phyloP scores from a whole-genome alignment of 2,329 filamentous ascomycete genomes.

The Pyrenophora teres region DNA sequence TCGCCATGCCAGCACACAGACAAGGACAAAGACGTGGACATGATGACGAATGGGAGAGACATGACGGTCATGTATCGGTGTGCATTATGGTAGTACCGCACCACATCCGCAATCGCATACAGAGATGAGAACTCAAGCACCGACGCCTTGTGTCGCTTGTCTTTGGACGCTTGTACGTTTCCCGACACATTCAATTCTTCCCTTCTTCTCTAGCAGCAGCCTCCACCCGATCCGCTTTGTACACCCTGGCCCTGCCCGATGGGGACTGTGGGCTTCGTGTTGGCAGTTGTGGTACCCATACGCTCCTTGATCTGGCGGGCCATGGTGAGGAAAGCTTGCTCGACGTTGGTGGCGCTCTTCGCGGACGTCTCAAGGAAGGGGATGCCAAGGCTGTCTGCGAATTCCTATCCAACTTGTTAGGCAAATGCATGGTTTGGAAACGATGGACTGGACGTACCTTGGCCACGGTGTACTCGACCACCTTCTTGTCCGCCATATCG shows the following conservation, averaged over 20 bases:
- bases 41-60: conserved; percentile 22
- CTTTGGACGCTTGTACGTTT: conserved; percentile 18
- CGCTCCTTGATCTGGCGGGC: conserved; percentile 99
- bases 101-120: conserved; percentile 27
- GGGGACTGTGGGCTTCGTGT: conserved; percentile 98
- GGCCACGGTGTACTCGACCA: conserved; percentile 98
- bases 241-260: conserved; percentile 95
- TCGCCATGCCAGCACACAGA: conserved; percentile 36
- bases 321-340: conserved; percentile 99
- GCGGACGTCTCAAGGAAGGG: conserved; percentile 99
- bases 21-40: conserved; percentile 23
- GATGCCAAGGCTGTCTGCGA: conserved; percentile 97
- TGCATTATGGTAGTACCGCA: conserved; percentile 35
- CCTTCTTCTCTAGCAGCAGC: conserved; percentile 76
- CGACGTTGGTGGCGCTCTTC: conserved; percentile 99
- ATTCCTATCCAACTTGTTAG: conserved; percentile 68
- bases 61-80: conserved; percentile 30
- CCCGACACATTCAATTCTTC: conserved; percentile 13
- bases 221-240: conserved; percentile 79
- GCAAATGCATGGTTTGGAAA: neutral
- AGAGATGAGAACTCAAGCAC: conserved; percentile 32
- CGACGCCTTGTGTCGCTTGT: conserved; percentile 33
- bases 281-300: conserved; percentile 96
- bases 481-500: conserved; percentile 99
- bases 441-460: conserved; percentile 69